Percentiles rank a stretch among this genome's conserved stretches.
Conservation (phyloP, 2,329 filamentous ascomycete species). For the Cladosporium halotolerans region DNA sequence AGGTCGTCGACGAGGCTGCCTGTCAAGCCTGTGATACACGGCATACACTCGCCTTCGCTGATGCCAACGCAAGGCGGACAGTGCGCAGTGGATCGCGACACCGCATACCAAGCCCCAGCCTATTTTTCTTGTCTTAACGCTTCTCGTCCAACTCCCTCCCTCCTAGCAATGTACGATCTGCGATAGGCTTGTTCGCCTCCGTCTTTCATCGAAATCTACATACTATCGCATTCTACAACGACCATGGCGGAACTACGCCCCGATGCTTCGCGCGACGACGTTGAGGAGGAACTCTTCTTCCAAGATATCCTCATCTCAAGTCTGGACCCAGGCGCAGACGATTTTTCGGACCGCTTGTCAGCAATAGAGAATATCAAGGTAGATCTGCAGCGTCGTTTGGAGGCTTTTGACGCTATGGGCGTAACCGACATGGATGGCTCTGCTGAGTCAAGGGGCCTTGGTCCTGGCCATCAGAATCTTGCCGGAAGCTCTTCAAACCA, state of each 20-base stretch:
- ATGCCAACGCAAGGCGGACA: too few species aligned
- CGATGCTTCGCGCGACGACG: background rate
- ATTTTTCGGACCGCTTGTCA: constrained; percentile 21
- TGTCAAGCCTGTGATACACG: too few species aligned
- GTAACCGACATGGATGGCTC: constrained; percentile 8
- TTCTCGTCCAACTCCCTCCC: too few species aligned
- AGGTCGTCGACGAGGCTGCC: too few species aligned
- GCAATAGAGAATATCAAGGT: constrained; percentile 20
- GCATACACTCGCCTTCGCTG: too few species aligned
- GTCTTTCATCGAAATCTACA: too few species aligned
- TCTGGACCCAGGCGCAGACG: constrained; percentile 27
- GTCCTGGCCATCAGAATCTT: background rate
- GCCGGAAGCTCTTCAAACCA: background rate
- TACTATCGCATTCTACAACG: too few species aligned
- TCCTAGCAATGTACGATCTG: too few species aligned
- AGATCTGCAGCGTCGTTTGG: constrained; percentile 19
- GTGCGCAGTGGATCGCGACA: too few species aligned
- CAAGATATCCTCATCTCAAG: constrained; percentile 25
- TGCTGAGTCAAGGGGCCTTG: background rate
- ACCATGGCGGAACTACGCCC: background rate
- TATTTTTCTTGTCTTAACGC: too few species aligned
- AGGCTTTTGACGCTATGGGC: background rate
- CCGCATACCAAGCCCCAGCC: too few species aligned
- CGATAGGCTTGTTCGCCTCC: too few species aligned
- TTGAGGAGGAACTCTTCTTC: constrained; percentile 30